Conservation (phyloP, 2,329 filamentous ascomycete genomes). For the Macrophomina tecta region DNA sequence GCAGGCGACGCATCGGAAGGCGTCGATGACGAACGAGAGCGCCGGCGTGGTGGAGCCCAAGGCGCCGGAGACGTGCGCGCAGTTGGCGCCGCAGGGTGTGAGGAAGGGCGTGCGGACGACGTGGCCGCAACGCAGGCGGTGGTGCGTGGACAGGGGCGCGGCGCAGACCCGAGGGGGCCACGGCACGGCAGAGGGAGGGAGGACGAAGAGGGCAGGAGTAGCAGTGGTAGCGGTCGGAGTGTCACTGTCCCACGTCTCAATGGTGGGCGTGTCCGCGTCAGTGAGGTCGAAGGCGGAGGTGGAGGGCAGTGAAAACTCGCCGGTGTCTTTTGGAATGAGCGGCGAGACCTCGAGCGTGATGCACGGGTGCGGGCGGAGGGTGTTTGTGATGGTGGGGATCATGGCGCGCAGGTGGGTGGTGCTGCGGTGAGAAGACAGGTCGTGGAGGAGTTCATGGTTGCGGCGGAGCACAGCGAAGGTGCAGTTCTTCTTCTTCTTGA, state of each 20-base stretch:
- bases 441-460: neutral
- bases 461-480: slow-evolving; percentile 4
- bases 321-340: too few relatives aligned
- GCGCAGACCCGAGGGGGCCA: slow-evolving; percentile 14
- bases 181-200: neutral
- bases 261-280: too few relatives aligned
- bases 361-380: neutral
- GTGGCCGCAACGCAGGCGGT: slow-evolving; percentile 11
- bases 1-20: neutral
- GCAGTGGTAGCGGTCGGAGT: neutral
- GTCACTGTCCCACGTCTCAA: neutral
- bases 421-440: neutral
- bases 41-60: neutral
- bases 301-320: too few relatives aligned
- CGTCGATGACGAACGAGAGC: neutral
- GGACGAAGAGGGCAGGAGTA: neutral
- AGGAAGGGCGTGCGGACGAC: slow-evolving; percentile 9
- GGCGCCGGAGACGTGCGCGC: slow-evolving; percentile 1
- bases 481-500: neutral
- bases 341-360: neutral
- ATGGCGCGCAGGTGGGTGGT: neutral
- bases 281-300: neutral
- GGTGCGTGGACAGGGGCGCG: slow-evolving; percentile 19
- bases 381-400: neutral
- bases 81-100: slow-evolving; percentile 13